These are phyloP conservation scores for Aristolochia californica DNA, from an alignment of 164 flowering plant species.

Conservation along the genomic window DNA sequence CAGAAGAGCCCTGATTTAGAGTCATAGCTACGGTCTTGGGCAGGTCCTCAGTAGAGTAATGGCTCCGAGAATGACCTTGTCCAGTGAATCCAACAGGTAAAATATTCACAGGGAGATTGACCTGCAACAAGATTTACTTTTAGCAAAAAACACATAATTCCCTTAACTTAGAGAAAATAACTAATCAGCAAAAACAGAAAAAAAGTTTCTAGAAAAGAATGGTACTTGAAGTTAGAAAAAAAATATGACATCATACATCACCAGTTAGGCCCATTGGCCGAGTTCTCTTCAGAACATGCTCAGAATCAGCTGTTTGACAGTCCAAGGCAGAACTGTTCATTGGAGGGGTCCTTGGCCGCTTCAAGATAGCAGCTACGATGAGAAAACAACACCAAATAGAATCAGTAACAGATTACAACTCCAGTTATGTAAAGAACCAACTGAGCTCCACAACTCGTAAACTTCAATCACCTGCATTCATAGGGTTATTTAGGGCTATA, in stretches of 20 bases:
- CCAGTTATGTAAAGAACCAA: background rate
- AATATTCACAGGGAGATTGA: slow-evolving; percentile 51
- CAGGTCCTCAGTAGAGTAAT: slow-evolving; percentile 47
- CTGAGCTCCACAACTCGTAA: too few species aligned
- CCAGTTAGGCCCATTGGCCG: slow-evolving; percentile 64
- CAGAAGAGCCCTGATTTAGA: slow-evolving; percentile 65
- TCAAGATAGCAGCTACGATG: slow-evolving; percentile 40
- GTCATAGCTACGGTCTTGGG: slow-evolving; percentile 55
- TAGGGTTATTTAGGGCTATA: slow-evolving; percentile 57
- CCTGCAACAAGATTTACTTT: slow-evolving; percentile 24
- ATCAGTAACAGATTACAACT: background rate
- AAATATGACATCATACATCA: slow-evolving; percentile 32
- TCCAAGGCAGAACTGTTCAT: slow-evolving; percentile 46
- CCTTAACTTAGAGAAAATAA: too few species aligned
- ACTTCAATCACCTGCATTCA: slow-evolving; percentile 36
- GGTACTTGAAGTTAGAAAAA: background rate
- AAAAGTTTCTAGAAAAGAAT: background rate
- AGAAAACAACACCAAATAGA: background rate
- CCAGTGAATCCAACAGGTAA: slow-evolving; percentile 49
- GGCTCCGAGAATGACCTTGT: slow-evolving; percentile 38
- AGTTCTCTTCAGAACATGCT: slow-evolving; percentile 53
- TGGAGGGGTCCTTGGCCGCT: slow-evolving; percentile 74
- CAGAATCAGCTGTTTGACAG: slow-evolving; percentile 66
- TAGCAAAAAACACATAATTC: background rate
- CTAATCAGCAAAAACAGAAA: background rate